Evolutionary conservation across 352 stramenopile genomes (phyloP), one percentile per base, ranked within the genome.

Genomic region (Phytophthora hibernalis): DNA sequence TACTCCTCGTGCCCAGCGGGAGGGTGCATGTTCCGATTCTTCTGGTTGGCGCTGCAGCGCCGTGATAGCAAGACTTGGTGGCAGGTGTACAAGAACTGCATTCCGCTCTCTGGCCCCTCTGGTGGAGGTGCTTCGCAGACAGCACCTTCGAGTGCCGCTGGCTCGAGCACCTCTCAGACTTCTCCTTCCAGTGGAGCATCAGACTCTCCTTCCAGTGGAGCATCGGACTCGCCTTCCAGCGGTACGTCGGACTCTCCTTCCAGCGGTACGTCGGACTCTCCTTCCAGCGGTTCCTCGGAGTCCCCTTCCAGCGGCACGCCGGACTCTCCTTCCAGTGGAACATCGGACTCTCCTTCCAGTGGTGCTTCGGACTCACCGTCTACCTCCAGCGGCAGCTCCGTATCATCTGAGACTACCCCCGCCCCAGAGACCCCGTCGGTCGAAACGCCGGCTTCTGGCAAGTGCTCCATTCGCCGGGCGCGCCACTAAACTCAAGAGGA

Each of bases 81-180:
- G 72, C 72, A 80, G 30, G 65, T 73, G 4, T 78, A 80, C 65
- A 76, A 73, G 33, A 74, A 76, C 47, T 79, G 66, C 24, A 18
- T 74, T 21, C 65, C 65, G 4, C 52, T 78, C 10, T 42, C 63
- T 12, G 71, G 70, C 4, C 47, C 66, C 31, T 61, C 40, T 13
- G 28, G 52, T 22, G 49, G 52, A 26, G 66, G 53, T 13, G 35
- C 50, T 26, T 64, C 65, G n/a, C 43, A 62, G 42, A 71, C 49
- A 5, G 37, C 56, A 0, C 62, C 47, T 15, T 70, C 66, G 13
- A 63, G 62, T 37, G 31, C 54, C 22, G 18, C 10, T 31, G 61
- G 61, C 15, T 65, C 63, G 11, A 54, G 47, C 24, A 54, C 53
- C 24, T 42, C 26, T 1, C 62, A 59, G 48, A 65, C 54, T 26